Evolutionary conservation across 139 green algal genomes (phyloP), one percentile per base, ranked within the genome.

Genomic region (Micractinium conductrix): DNA sequence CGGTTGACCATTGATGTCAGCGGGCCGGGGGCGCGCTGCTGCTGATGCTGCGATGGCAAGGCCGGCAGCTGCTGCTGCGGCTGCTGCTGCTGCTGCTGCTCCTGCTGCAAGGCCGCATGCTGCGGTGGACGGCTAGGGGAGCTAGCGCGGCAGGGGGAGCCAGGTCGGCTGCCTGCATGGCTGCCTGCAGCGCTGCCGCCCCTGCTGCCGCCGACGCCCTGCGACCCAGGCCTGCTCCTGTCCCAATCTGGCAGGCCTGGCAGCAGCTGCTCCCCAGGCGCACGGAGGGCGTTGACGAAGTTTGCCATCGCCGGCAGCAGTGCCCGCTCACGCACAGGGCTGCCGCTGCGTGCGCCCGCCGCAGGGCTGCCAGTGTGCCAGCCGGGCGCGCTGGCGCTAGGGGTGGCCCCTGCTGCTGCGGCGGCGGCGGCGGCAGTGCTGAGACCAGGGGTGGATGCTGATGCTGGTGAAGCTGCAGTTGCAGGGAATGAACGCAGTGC

Each of bases 191-290:
- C 28, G 28, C 35, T 68, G 53, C 75, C 70, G 75, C 1, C 1
- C 26, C 35, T 40, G 42, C 42, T 42, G 75, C 53, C 63, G 72
- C 43, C 12, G 65, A 26, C 12, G 33, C 12, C 19, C 63, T 44
- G 65, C n/a, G 33, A 62, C 4, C 48, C n/a, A 17, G 44, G 44
- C 72, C 44, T 30, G 72, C 72, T 63, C 14, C 72, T 37, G 72
- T 79, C 72, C 72, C 72, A 79, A n/a, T 63, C 72, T 9, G 72
- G 72, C 44, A 79, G 72, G 4, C 72, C 72, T 17, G 72, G 44
- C 44, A 79, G 72, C n/a, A 40, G 44, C 44, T 65, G 72, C 72
- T 79, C 72, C 5, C 72, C 44, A 33, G 72, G 19, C 3, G 72
- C 44, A 14, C 72, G 72, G n/a, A 79, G n/a, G n/a, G 44, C n/a